Conservation (phyloP, 2,329 filamentous ascomycete genomes). For the Cytospora leucostoma region DNA sequence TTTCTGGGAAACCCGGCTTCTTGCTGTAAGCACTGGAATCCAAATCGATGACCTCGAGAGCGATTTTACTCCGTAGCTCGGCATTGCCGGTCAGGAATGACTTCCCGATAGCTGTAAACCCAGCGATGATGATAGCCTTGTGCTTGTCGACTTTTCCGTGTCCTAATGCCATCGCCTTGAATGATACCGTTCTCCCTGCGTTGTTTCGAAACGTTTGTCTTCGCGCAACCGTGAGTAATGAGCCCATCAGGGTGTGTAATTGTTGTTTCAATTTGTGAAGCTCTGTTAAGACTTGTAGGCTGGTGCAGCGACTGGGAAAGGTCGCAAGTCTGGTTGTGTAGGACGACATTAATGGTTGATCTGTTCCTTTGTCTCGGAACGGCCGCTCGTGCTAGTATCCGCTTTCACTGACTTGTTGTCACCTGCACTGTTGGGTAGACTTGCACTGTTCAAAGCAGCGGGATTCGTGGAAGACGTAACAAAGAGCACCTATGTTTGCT, state of each 20-base stretch:
- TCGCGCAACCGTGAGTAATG: background rate
- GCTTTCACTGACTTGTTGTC: no score
- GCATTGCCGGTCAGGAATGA: slow-evolving; percentile 6
- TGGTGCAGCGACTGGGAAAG: background rate
- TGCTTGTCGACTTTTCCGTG: background rate
- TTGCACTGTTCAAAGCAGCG: no score
- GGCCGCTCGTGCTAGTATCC: no score
- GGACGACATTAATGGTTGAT: background rate
- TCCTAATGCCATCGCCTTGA: background rate
- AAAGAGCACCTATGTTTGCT: no score
- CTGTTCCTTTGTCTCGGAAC: background rate
- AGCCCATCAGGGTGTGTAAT: background rate
- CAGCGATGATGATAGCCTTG: slow-evolving; percentile 18
- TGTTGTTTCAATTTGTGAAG: background rate
- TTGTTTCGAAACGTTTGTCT: background rate
- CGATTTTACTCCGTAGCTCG: background rate
- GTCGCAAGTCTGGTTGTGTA: background rate
- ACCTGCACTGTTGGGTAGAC: no score
- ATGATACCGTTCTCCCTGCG: background rate
- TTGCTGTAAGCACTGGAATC: slow-evolving; percentile 23
- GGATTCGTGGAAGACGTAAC: no score
- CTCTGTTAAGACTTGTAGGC: background rate
- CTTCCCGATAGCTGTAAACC: slow-evolving; percentile 23
- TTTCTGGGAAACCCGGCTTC: slow-evolving; percentile 15
- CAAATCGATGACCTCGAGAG: slow-evolving; percentile 10